A percentile compares a stretch with the other conserved stretches of the same genome.
These are phyloP conservation scores for Lentinula edodes DNA, from an alignment of 768 basidiomycete species.

Conservation along the genomic window DNA sequence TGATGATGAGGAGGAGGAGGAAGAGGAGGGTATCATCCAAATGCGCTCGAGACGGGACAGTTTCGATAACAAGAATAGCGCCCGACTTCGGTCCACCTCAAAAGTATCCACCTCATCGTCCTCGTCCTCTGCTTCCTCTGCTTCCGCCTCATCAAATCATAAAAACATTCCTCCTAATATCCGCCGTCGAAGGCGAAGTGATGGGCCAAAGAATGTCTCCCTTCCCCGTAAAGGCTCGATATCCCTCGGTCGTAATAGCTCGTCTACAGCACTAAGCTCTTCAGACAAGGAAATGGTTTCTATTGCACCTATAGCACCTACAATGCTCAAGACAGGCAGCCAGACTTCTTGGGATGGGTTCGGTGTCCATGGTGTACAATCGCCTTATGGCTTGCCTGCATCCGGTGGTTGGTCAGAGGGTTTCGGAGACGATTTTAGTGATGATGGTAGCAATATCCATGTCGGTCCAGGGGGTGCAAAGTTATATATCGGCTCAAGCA, in stretches of 20 bases:
- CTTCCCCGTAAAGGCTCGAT: slow-evolving; percentile 1
- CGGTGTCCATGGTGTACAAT: slow-evolving; percentile 13
- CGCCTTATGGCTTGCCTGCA: slow-evolving; percentile 8
- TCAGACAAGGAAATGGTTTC: slow-evolving; percentile 22
- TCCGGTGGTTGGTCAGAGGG: slow-evolving; percentile 36
- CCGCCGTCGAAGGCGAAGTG: slow-evolving; percentile 3
- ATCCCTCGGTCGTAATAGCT: slow-evolving; percentile 23
- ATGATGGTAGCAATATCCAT: slow-evolving; percentile 12
- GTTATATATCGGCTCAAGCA: slow-evolving; percentile 9
- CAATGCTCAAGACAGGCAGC: slow-evolving; percentile 76
- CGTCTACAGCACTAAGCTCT: slow-evolving; percentile 15
- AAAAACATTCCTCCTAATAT: background rate
- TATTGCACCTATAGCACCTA: slow-evolving; percentile 52
- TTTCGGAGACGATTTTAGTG: slow-evolving; percentile 38
- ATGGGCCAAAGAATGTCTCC: slow-evolving; percentile 6
- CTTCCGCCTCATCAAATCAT: slow-evolving; percentile 21
- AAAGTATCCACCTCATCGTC: slow-evolving; percentile 39
- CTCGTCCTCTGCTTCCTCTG: slow-evolving; percentile 21
- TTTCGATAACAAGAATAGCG: slow-evolving; percentile 17
- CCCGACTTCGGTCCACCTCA: slow-evolving; percentile 32
- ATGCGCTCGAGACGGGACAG: slow-evolving; percentile 41
- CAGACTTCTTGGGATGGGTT: slow-evolving; percentile 34
- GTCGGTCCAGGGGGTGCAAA: slow-evolving; percentile 12
- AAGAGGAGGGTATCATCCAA: slow-evolving; percentile 50
- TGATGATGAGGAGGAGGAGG: slow-evolving; percentile 31